Percentiles rank a stretch among this genome's conserved stretches.
Evolutionary conservation across 164 flowering plant species (phyloP).

Genomic region (Litsea cubeba): DNA sequence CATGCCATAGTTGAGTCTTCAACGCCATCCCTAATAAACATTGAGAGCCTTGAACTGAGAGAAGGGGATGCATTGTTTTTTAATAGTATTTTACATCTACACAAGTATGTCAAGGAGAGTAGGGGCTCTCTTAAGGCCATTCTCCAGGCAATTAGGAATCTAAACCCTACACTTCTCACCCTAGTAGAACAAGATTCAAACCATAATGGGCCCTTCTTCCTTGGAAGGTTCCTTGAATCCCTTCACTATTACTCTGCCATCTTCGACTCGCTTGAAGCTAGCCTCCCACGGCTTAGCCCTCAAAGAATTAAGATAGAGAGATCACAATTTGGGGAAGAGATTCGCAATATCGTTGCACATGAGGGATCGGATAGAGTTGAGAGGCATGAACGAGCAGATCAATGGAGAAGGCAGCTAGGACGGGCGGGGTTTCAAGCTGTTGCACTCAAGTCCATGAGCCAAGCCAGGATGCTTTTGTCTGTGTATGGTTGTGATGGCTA

Average conservation of each 20-base stretch:
- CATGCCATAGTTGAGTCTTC: slow-evolving; percentile 23
- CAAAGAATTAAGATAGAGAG: slow-evolving; percentile 51
- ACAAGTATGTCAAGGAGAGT: slow-evolving; percentile 51
- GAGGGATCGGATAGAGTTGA: slow-evolving; percentile 50
- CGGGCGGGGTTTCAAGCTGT: slow-evolving; percentile 46
- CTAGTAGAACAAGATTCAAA: slow-evolving; percentile 64
- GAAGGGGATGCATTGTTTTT: slow-evolving; percentile 51
- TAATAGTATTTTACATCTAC: slow-evolving; percentile 52
- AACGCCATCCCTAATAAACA: slow-evolving; percentile 30
- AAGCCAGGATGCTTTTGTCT: slow-evolving; percentile 43
- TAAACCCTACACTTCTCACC: slow-evolving; percentile 40
- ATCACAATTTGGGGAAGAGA: slow-evolving; percentile 46
- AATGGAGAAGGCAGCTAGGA: slow-evolving; percentile 54
- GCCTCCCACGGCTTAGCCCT: slow-evolving; percentile 36
- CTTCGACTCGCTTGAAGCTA: slow-evolving; percentile 56
- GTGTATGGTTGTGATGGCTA: slow-evolving; percentile 55
- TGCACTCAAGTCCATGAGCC: slow-evolving; percentile 39
- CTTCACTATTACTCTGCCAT: slow-evolving; percentile 63
- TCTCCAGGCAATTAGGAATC: slow-evolving; percentile 52
- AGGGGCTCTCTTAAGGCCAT: slow-evolving; percentile 48
- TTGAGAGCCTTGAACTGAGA: slow-evolving; percentile 32
- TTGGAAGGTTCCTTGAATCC: slow-evolving; percentile 62
- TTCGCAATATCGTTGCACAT: slow-evolving; percentile 40
- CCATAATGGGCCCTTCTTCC: slow-evolving; percentile 69
- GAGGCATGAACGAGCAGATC: slow-evolving; percentile 60